A percentile compares a stretch with the other conserved stretches of the same genome.
Conservation (phyloP, 2,329 filamentous ascomycete genomes). For the Neonectria faginata region DNA sequence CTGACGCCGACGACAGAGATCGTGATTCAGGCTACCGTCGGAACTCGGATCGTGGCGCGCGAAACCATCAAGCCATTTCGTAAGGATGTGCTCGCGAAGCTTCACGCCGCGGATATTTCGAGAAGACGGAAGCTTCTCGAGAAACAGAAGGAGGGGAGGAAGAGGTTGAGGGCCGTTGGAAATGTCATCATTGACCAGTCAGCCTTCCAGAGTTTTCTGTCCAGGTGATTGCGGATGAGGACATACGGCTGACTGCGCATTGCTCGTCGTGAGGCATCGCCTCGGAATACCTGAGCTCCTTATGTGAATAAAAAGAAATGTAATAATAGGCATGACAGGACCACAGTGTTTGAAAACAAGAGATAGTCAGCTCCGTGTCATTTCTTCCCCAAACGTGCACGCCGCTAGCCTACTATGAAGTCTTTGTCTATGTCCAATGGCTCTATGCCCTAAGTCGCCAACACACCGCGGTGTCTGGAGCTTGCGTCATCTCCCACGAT, state of each 20-base stretch:
- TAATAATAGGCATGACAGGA: not conserved
- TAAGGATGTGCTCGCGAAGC: constrained; percentile 92
- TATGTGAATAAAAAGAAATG: not conserved
- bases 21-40: constrained; percentile 90
- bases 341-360: constrained; percentile 13
- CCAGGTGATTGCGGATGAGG: constrained; percentile 67
- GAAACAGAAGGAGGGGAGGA: constrained; percentile 96
- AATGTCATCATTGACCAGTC: constrained; percentile 97
- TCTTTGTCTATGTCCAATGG: no score
- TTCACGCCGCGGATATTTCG: constrained; percentile 90
- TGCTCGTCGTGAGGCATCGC: not conserved
- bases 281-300: not conserved
- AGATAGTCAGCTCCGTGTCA: constrained; percentile 27
- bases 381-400: not conserved
- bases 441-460: not conserved
- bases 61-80: constrained; percentile 97
- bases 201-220: constrained; percentile 92
- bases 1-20: constrained; percentile 69
- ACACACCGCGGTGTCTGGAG: not conserved
- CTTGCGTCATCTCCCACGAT: no score
- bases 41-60: constrained; percentile 84
- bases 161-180: constrained; percentile 84
- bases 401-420: not conserved
- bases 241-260: no score
- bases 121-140: constrained; percentile 88